Percentiles rank a stretch among this genome's conserved stretches.
These are phyloP conservation scores for Purshia tridentata DNA, from an alignment of 306 rosid genomes.

Conservation along the genomic window DNA sequence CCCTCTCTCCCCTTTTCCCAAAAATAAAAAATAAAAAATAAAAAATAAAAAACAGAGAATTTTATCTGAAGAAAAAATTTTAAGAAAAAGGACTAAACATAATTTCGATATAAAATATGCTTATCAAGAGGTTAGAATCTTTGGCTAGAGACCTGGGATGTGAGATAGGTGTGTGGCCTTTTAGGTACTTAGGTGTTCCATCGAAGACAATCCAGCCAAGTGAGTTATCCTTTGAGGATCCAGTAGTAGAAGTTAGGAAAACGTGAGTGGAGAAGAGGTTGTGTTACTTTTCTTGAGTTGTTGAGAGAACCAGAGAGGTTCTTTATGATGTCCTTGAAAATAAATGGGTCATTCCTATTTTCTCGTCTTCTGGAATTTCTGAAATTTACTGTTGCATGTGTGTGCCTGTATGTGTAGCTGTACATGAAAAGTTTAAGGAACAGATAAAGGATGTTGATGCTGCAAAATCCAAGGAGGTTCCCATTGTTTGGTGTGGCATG, in stretches of 20 bases:
- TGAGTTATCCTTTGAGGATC: too few species aligned
- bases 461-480: slow-evolving; percentile 72
- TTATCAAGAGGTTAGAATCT: too few species aligned
- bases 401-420: slow-evolving; percentile 44
- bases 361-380: background rate
- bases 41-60: background rate
- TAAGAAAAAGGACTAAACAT: background rate
- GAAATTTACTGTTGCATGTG: background rate
- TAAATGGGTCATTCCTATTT: background rate
- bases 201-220: too few species aligned
- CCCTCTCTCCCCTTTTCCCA: too few species aligned
- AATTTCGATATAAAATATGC: too few species aligned
- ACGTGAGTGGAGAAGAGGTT: too few species aligned
- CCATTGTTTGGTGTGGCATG: slow-evolving; percentile 77
- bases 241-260: too few species aligned
- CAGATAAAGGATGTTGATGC: slow-evolving; percentile 67
- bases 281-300: background rate
- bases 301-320: background rate
- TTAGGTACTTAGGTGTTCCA: too few species aligned
- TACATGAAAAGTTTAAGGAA: slow-evolving; percentile 53
- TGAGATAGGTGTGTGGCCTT: too few species aligned
- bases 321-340: background rate
- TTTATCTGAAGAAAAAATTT: background rate
- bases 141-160: too few species aligned
- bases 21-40: too few species aligned